Base-by-base conservation (phyloP, 305 asterid genomes). In the Fraxinus angustifolia region DNA sequence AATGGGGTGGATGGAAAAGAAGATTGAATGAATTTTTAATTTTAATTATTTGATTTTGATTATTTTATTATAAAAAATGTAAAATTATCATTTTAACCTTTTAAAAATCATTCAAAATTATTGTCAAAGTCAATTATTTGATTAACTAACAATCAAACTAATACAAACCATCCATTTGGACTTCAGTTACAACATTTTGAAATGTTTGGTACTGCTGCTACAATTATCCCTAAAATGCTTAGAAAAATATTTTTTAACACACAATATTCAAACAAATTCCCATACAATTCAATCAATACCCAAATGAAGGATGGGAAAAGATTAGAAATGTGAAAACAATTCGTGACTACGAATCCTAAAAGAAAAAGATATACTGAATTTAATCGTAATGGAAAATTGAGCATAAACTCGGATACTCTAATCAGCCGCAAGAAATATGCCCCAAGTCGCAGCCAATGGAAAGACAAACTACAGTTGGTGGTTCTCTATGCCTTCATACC, bases 341-440 rank as follows among this genome's bases (percentile, higher is more conserved):
- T 17, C 0, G 11, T 56, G 26, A 56, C 28, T 6, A 56, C 34
- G 4, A 62, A 10, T 21, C 16, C 72, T 10, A 23, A 23, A 26
- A 62, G 35, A 62, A 62, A 23, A 62, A 4, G 34, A 75, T 8
- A 77, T 56, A 56, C 19, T 30, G 1, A 31, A 30, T 50, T 19
- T 28, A 77, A 50, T 26, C 2, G 3, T 77, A 53, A 26, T 11
- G 28, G 30, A 80, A 58, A 36, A 67, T 65, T 1, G 14, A 42
- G 73, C 74, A 38, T 17, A 50, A 67, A 73, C 45, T 62, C 48
- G 1, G 35, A 78, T 70, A 34, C 16, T 62, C 78, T 65, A 42
- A 28, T 42, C 12, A 81, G 88, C 88, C 81, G 79, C 83, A 14
- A 56, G 53, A 34, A 78, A 78, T 48, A 75, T 30, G 48, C 82